phyloP scores from a whole-genome alignment of 108 stramenopile species.

The Cylindrotheca closterium region DNA sequence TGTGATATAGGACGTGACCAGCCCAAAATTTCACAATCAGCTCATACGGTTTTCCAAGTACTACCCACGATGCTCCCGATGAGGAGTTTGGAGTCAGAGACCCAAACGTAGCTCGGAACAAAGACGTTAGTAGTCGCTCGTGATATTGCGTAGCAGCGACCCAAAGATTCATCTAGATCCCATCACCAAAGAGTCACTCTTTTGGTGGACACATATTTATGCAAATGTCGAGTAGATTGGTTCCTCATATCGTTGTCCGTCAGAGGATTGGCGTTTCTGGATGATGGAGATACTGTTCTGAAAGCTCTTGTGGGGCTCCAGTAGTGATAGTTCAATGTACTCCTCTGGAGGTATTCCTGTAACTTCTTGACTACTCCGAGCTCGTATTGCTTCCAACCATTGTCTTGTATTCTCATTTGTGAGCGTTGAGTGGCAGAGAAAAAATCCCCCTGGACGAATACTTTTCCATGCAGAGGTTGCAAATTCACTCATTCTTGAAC shows the following conservation, averaged over 20 bases:
- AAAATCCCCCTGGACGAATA: constrained; percentile 72
- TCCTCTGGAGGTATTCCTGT: constrained; percentile 65
- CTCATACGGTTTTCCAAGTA: too few species aligned
- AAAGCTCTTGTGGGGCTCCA: constrained; percentile 79
- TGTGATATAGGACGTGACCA: too few species aligned
- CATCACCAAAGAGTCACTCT: too few species aligned
- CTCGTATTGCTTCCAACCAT: constrained; percentile 68
- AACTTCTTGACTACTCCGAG: constrained; percentile 18
- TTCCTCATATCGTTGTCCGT: constrained; percentile 40
- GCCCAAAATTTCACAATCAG: too few species aligned
- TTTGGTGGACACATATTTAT: too few species aligned
- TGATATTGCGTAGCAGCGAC: too few species aligned
- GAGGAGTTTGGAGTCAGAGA: too few species aligned
- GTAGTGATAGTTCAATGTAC: constrained; percentile 64
- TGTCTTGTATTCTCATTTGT: constrained; percentile 71
- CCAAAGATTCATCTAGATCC: too few species aligned
- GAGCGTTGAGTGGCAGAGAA: constrained; percentile 77
- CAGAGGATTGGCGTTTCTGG: constrained; percentile 47
- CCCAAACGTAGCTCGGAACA: too few species aligned
- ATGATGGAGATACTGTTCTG: constrained; percentile 77
- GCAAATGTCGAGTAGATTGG: constrained; percentile 77
- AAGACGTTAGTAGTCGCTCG: too few species aligned
- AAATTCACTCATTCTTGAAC: constrained; percentile 69
- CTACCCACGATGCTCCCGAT: too few species aligned
- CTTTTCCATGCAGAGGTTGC: constrained; percentile 47